These are phyloP conservation scores for Cordyceps fumosorosea DNA, from an alignment of 2,329 filamentous ascomycete species.

Conservation along the genomic window DNA sequence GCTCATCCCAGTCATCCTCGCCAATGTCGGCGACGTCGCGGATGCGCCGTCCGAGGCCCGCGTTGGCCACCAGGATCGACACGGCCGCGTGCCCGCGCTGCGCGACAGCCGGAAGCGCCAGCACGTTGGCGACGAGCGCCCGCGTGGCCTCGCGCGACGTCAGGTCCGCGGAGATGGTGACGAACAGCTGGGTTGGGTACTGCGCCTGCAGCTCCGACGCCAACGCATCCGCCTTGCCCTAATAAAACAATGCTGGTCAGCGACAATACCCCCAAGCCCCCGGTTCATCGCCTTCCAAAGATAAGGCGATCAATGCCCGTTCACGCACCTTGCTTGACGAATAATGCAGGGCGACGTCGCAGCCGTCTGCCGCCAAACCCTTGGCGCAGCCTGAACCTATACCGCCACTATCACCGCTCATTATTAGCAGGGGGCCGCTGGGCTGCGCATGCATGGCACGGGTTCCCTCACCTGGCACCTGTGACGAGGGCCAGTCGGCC, in stretches of 20 bases:
- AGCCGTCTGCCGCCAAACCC: conserved; percentile 28
- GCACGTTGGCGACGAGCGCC: conserved; percentile 18
- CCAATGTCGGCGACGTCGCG: conserved; percentile 50
- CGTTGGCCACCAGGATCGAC: conserved; percentile 57
- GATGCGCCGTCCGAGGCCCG: conserved; percentile 59
- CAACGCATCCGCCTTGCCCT: conserved; percentile 26
- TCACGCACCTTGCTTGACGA: conserved; percentile 25
- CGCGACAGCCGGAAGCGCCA: conserved; percentile 15
- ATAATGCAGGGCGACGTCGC: conserved; percentile 29
- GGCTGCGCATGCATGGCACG: background rate
- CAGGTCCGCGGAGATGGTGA: conserved; percentile 23
- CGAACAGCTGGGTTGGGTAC: conserved; percentile 24
- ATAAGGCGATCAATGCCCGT: background rate
- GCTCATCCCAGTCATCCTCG: conserved; percentile 58
- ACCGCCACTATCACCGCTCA: conserved; percentile 23
- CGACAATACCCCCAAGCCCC: background rate
- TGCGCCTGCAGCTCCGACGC: conserved; percentile 20
- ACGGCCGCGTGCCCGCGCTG: conserved; percentile 22
- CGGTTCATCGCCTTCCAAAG: background rate
- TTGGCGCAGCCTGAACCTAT: conserved; percentile 28
- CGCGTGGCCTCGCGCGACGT: conserved; percentile 21
- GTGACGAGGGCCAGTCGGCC: conserved; percentile 28
- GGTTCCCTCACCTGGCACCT: conserved; percentile 23
- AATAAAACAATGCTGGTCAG: background rate
- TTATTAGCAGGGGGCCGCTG: background rate